Base-by-base conservation (phyloP, 192 early-diverging fungal species). In the Entomortierella parvispora region DNA sequence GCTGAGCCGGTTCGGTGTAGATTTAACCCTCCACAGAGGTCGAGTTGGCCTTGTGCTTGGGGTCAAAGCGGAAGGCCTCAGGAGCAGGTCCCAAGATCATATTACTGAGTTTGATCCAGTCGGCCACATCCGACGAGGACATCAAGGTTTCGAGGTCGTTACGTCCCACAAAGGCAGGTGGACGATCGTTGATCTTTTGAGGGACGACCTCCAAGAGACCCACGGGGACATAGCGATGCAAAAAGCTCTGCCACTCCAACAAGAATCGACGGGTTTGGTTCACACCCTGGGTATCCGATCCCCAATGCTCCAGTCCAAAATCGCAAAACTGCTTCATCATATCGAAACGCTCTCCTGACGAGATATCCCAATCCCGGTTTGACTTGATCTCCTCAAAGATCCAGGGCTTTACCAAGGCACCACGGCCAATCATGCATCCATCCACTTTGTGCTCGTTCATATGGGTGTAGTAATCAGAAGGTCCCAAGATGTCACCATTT, bases 301-400 rank as follows among this genome's bases (percentile, higher is more conserved):
- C 96, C 97, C 97, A 99, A 69, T 96, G 92, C 76, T 98, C 97
- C 50, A 98, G 79, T n/a, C 96, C 97, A 71, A 86, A 95, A 25
- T 88, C 65, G 14, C 88, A 89, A 85, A 91, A 99, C 44, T 88
- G 71, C 62, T 88, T 89, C 61, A 99, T 76, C 40, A 99, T 92
- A 54, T 97, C 97, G 48, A 99, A 87, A 18, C 97, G 91, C 83
- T 99, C 96, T 5, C 80, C 61, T 1, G 93, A 87, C 29, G 90
- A 91, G 58, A 99, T 99, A 68, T 99, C 97, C 90, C 92, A 97
- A 57, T 94, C 86, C 17, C 88, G 80, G 49, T 90, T 87, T 40
- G 92, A 89, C 62, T 93, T 90, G 65, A 99, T 97, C 71, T 99
- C 97, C 4, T 86, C 88, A 79, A 99, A 98, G 2, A 99, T 87